phyloP scores from a whole-genome alignment of 257 asterid species.

The Solanum paucissectum region DNA sequence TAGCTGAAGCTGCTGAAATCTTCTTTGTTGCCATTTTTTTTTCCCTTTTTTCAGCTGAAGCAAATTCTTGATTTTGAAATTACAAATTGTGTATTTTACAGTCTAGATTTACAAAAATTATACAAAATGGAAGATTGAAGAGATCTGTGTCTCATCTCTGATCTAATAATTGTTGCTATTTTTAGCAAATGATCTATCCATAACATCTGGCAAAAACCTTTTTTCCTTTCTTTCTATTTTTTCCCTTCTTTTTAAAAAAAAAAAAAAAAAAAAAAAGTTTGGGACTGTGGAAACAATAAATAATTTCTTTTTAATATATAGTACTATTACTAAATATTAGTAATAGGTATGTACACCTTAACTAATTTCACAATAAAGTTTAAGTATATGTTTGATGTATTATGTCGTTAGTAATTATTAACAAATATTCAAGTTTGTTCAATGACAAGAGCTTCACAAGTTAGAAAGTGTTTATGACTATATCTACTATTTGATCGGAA shows the following conservation, averaged over 20 bases:
- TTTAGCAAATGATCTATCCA: neutral
- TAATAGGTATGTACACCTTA: neutral
- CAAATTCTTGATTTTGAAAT: neutral
- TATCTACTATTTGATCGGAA: slow-evolving; percentile 21
- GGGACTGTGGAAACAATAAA: no score
- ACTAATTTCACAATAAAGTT: no score
- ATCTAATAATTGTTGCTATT: neutral
- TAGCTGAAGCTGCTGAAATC: slow-evolving; percentile 88
- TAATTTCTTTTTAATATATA: no score
- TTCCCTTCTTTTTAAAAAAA: no score
- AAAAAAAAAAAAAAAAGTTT: no score
- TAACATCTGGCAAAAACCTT: neutral
- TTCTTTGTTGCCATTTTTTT: slow-evolving; percentile 18
- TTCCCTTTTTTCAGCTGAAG: neutral
- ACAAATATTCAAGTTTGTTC: neutral
- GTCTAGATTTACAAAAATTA: neutral
- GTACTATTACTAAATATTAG: no score
- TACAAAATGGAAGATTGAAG: neutral
- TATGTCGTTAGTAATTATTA: neutral
- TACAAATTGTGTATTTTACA: neutral
- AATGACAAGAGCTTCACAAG: slow-evolving; percentile 9
- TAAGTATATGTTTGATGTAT: neutral
- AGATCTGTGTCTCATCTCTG: neutral
- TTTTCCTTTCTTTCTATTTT: no score
- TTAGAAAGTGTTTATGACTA: slow-evolving; percentile 37